Conservation (phyloP, 176 grass and related monocot species). For the Stipa capillata region DNA sequence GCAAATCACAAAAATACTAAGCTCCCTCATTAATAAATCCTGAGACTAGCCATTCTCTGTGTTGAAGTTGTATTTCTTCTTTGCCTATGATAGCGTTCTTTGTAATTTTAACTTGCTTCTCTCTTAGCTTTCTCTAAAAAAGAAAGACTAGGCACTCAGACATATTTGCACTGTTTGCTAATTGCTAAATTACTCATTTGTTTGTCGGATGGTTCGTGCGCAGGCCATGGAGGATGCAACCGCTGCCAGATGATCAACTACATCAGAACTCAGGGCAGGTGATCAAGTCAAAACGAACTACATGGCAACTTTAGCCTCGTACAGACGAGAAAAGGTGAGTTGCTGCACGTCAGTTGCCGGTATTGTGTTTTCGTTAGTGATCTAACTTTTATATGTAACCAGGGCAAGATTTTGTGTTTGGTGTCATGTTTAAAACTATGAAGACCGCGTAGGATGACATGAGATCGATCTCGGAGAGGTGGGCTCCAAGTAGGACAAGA, state of each 20-base stretch:
- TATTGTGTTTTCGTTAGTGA: neutral
- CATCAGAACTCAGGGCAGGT: slow-evolving; percentile 49
- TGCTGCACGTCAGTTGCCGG: too few relatives aligned
- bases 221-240: slow-evolving; percentile 92
- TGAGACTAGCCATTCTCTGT: too few relatives aligned
- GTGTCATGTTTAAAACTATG: slow-evolving; percentile 65
- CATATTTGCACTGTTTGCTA: neutral
- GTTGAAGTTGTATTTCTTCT: too few relatives aligned
- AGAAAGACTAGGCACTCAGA: too few relatives aligned
- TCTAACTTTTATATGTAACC: neutral
- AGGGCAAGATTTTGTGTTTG: slow-evolving; percentile 95
- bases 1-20: too few relatives aligned
- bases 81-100: too few relatives aligned
- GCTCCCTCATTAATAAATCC: neutral
- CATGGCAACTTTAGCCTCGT: slow-evolving; percentile 83
- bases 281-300: slow-evolving; percentile 71
- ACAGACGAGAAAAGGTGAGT: slow-evolving; percentile 69
- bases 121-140: too few relatives aligned
- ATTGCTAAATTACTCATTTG: neutral
- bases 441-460: slow-evolving; percentile 34
- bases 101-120: too few relatives aligned
- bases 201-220: neutral
- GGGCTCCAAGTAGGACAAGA: slow-evolving; percentile 74
- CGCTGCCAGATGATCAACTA: slow-evolving; percentile 96
- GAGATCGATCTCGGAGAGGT: slow-evolving; percentile 37